Evolutionary conservation across 2,329 filamentous ascomycete species (phyloP).

Genomic region (Scleromitrula shiraiana): DNA sequence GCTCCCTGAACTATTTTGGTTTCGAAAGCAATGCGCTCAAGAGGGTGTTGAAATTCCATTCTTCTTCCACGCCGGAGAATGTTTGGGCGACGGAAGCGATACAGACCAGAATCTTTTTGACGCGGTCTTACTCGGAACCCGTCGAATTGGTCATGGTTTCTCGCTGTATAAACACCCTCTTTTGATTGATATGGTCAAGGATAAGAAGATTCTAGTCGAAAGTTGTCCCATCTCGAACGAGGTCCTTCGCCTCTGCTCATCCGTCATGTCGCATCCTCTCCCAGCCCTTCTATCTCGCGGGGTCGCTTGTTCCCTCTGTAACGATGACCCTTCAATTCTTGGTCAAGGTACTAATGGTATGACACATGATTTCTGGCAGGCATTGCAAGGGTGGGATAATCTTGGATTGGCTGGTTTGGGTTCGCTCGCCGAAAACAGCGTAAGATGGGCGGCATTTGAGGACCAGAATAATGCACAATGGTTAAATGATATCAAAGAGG

Average conservation of each 20-base stretch:
- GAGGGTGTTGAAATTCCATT: slow-evolving; percentile 80
- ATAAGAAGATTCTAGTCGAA: slow-evolving; percentile 81
- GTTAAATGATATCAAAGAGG: slow-evolving; percentile 64
- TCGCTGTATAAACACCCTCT: slow-evolving; percentile 87
- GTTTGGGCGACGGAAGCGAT: slow-evolving; percentile 66
- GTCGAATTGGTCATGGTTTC: slow-evolving; percentile 84
- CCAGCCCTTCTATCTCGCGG: slow-evolving; percentile 79
- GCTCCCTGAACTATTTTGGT: slow-evolving; percentile 85
- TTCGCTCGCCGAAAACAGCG: slow-evolving; percentile 83
- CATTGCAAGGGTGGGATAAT: slow-evolving; percentile 85
- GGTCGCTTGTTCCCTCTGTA: slow-evolving; percentile 75
- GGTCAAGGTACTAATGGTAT: slow-evolving; percentile 75
- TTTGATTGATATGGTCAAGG: slow-evolving; percentile 79
- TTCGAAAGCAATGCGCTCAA: slow-evolving; percentile 73
- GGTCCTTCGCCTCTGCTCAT: slow-evolving; percentile 69
- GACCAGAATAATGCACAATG: slow-evolving; percentile 66
- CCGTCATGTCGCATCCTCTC: slow-evolving; percentile 69
- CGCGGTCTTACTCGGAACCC: slow-evolving; percentile 75
- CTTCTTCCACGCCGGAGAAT: slow-evolving; percentile 89
- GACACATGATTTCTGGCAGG: slow-evolving; percentile 93
- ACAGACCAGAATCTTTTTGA: slow-evolving; percentile 83
- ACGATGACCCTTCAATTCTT: slow-evolving; percentile 84
- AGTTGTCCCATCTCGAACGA: slow-evolving; percentile 90
- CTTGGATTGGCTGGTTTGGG: slow-evolving; percentile 81
- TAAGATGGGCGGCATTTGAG: slow-evolving; percentile 83